These are phyloP conservation scores for Dioszegia crocea DNA, from an alignment of 768 basidiomycete species.

Conservation along the genomic window DNA sequence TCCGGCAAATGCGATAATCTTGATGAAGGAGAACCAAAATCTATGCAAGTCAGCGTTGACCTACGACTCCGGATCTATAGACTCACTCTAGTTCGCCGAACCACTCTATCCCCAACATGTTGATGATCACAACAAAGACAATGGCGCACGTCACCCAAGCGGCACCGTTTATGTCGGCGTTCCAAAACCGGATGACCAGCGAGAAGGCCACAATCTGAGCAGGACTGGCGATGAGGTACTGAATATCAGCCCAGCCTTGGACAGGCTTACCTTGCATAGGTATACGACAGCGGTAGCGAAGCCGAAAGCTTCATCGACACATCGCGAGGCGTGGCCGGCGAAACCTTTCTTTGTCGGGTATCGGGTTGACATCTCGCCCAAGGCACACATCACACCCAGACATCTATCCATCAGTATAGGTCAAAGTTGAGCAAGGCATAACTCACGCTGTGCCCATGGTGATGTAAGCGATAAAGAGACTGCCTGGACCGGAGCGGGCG, in stretches of 20 bases:
- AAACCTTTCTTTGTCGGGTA: constrained; percentile 45
- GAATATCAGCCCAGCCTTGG: too few relatives aligned
- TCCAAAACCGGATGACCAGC: constrained; percentile 34
- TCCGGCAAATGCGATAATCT: constrained; percentile 47
- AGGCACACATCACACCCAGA: constrained; percentile 40
- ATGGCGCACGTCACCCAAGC: constrained; percentile 34
- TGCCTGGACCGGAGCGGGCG: constrained; percentile 41
- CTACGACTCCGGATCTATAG: not conserved
- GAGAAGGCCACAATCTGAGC: constrained; percentile 44
- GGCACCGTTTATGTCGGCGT: constrained; percentile 18
- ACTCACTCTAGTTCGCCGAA: constrained; percentile 39
- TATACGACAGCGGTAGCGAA: constrained; percentile 42
- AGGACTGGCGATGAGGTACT: constrained; percentile 51
- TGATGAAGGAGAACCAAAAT: constrained; percentile 41
- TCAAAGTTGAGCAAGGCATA: not conserved
- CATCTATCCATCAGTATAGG: constrained; percentile 15
- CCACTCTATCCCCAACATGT: constrained; percentile 38
- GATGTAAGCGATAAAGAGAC: constrained; percentile 34
- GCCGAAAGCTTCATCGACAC: constrained; percentile 41
- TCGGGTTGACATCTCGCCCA: constrained; percentile 44
- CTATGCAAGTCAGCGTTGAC: constrained; percentile 2
- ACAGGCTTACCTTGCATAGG: too few relatives aligned
- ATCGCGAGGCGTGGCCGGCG: constrained; percentile 46
- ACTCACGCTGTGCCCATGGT: constrained; percentile 39
- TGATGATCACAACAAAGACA: constrained; percentile 30